Conservation (phyloP, 2,329 filamentous ascomycete genomes). For the Ilyonectria mors-panacis region DNA sequence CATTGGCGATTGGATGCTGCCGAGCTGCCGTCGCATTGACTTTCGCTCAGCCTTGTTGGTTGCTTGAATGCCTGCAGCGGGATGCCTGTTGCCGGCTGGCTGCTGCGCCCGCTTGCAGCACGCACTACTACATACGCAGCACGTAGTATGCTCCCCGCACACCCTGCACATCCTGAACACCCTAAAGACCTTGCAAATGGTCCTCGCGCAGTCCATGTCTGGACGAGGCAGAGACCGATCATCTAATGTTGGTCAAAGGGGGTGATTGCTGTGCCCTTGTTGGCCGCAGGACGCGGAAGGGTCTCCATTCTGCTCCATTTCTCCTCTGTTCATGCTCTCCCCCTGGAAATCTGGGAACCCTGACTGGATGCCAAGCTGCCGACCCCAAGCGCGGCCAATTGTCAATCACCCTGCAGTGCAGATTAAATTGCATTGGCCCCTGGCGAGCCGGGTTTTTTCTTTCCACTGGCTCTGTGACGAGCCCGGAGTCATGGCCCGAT, state of each 20-base stretch:
- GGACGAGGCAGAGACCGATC: conserved; percentile 2
- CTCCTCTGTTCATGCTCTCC: conserved; percentile 32
- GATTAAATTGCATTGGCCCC: conserved; percentile 47
- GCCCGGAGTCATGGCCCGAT: conserved; percentile 21
- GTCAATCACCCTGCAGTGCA: conserved; percentile 31
- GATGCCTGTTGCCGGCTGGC: conserved; percentile 11
- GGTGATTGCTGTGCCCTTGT: neutral
- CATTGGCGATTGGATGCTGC: conserved; percentile 22
- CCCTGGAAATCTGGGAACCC: conserved; percentile 36
- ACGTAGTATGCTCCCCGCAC: conserved; percentile 12
- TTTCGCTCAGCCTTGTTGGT: conserved; percentile 34
- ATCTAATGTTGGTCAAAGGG: conserved; percentile 3
- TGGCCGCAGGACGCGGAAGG: conserved; percentile 15
- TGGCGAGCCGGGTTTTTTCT: conserved; percentile 16
- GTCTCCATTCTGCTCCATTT: conserved; percentile 22
- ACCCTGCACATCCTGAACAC: conserved; percentile 1
- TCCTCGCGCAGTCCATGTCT: neutral
- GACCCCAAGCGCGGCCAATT: conserved; percentile 40
- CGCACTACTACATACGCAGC: neutral
- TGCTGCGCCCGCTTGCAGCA: conserved; percentile 8
- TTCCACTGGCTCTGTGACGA: conserved; percentile 1
- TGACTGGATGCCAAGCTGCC: conserved; percentile 33
- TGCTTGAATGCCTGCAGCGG: conserved; percentile 24
- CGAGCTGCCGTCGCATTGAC: conserved; percentile 19
- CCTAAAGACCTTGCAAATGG: neutral